These are phyloP conservation scores for Thozetella sp. DNA, from an alignment of 495 filamentous ascomycete genomes.

Conservation along the genomic window DNA sequence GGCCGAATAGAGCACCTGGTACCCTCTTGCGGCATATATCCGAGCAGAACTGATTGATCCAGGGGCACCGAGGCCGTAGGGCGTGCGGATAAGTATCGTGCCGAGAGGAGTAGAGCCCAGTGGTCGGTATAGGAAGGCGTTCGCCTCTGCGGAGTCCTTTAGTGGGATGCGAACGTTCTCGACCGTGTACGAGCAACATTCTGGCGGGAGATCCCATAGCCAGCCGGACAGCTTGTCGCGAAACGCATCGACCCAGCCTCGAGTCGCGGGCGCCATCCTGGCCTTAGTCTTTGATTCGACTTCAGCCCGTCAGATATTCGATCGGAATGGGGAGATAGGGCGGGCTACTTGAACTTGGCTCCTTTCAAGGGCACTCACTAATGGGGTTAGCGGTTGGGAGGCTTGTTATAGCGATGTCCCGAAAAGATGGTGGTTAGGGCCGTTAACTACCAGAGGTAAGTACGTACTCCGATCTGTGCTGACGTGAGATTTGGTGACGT, in stretches of 20 bases:
- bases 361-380: too few species aligned
- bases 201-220: background rate
- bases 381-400: too few species aligned
- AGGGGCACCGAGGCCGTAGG: conserved; percentile 6
- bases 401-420: too few species aligned
- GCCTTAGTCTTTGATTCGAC: too few species aligned
- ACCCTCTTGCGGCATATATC: conserved; percentile 28
- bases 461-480: too few species aligned
- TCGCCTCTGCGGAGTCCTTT: background rate
- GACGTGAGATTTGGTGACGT: too few species aligned
- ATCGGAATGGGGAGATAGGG: too few species aligned
- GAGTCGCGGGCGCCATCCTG: background rate
- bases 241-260: background rate
- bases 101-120: background rate
- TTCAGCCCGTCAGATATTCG: too few species aligned
- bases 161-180: background rate
- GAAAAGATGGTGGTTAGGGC: too few species aligned
- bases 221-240: background rate
- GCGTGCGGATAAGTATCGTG: background rate
- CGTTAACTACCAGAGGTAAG: too few species aligned
- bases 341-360: too few species aligned
- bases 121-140: background rate
- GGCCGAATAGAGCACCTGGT: conserved; percentile 22
- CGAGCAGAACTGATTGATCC: conserved; percentile 20
- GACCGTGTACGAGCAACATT: background rate